These are phyloP conservation scores for Favolaschia claudopus DNA, from an alignment of 768 basidiomycete genomes.

Conservation along the genomic window DNA sequence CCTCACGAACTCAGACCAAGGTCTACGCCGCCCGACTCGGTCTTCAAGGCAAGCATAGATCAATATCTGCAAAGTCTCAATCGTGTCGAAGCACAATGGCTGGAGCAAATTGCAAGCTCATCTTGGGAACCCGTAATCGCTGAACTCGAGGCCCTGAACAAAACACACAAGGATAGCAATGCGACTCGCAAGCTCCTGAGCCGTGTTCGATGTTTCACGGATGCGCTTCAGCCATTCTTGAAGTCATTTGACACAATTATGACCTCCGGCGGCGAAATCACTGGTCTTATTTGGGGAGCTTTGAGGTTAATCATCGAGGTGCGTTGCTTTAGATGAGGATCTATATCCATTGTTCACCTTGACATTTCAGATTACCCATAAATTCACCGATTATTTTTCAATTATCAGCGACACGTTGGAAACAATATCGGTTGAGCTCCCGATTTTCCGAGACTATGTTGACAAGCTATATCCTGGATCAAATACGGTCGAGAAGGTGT, in stretches of 20 bases:
- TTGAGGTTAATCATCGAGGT: slow-evolving; percentile 12
- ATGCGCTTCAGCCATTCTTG: slow-evolving; percentile 15
- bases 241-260: slow-evolving; percentile 2
- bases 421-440: slow-evolving; percentile 20
- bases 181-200: slow-evolving; percentile 11
- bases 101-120: not conserved
- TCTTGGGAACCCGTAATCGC: slow-evolving; percentile 8
- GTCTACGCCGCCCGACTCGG: not conserved
- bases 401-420: slow-evolving; percentile 18
- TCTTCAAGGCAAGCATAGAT: not conserved
- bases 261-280: not conserved
- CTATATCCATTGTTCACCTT: not conserved
- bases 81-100: slow-evolving; percentile 6
- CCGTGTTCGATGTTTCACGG: slow-evolving; percentile 13
- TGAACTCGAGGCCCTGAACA: slow-evolving; percentile 15
- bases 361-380: slow-evolving; percentile 6
- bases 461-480: slow-evolving; percentile 10
- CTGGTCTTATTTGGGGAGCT: slow-evolving; percentile 10
- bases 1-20: too few species aligned
- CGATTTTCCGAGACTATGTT: slow-evolving; percentile 19
- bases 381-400: slow-evolving; percentile 12
- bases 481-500: slow-evolving; percentile 10
- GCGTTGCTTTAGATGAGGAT: too few species aligned
- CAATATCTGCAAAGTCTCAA: slow-evolving; percentile 4
- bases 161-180: slow-evolving; percentile 8